A percentile compares a stretch with the other conserved stretches of the same genome.
Evolutionary conservation across 1,139 yeast species (phyloP).

Genomic region (Ogataea hybrid): DNA sequence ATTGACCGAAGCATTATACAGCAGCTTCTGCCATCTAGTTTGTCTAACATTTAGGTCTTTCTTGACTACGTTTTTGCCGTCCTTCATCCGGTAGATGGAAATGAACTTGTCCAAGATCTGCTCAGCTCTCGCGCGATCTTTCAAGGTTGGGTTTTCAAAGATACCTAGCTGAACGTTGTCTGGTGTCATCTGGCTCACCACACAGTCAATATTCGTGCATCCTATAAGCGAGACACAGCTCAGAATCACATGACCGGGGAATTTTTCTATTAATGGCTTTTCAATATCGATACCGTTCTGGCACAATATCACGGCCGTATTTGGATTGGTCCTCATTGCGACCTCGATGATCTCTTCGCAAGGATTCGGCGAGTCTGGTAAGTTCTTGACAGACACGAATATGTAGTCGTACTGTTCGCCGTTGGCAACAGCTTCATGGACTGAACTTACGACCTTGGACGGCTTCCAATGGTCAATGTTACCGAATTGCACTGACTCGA

Average conservation of each 20-base stretch:
- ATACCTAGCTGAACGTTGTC: slow-evolving; percentile 44
- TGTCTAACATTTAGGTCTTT: slow-evolving; percentile 45
- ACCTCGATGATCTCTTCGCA: slow-evolving; percentile 49
- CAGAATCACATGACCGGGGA: slow-evolving; percentile 41
- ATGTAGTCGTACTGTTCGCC: slow-evolving; percentile 46
- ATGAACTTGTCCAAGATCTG: slow-evolving; percentile 38
- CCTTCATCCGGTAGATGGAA: slow-evolving; percentile 38
- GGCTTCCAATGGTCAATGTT: slow-evolving; percentile 48
- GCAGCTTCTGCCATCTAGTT: slow-evolving; percentile 57
- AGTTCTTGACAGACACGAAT: slow-evolving; percentile 55
- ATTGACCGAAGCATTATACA: slow-evolving; percentile 56
- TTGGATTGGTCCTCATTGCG: slow-evolving; percentile 33
- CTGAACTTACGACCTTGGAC: slow-evolving; percentile 37
- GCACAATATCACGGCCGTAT: slow-evolving; percentile 45
- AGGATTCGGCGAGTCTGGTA: slow-evolving; percentile 47
- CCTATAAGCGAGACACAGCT: slow-evolving; percentile 54
- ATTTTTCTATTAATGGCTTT: slow-evolving; percentile 42
- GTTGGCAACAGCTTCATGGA: slow-evolving; percentile 37
- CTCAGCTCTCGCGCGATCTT: slow-evolving; percentile 23
- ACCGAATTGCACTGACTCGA: slow-evolving; percentile 52
- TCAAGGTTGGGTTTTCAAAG: slow-evolving; percentile 35
- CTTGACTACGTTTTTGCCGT: slow-evolving; percentile 31
- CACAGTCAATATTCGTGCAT: slow-evolving; percentile 33
- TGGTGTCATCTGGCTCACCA: slow-evolving; percentile 21
- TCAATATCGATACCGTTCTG: slow-evolving; percentile 64